Base-by-base conservation (phyloP, 106 monocot genomes). In the Iris macrosiphon region DNA sequence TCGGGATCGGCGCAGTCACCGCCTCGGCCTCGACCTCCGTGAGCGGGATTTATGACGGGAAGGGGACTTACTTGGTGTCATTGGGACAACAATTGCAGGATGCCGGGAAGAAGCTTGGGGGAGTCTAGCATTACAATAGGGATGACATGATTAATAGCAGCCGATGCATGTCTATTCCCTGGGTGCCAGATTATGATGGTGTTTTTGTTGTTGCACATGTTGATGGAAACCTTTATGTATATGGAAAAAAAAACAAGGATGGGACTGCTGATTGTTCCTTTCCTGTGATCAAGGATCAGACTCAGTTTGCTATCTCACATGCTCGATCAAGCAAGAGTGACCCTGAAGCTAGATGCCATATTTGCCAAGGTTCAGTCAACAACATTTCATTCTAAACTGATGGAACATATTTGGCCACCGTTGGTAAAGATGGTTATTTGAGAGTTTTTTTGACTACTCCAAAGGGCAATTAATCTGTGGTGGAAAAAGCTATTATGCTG, bases 401-500 rank as follows among this genome's bases (percentile, higher is more conserved):
- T 75, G 89, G 96, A 6, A 32, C 69, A 64, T 72, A 79, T 62
- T 76, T 96, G 38, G 89, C 89, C 1, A 83, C 86, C 61, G 89
- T 89, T 64, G 89, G 88, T 40, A 78, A 89, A 74, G 94, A 95
- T 72, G 94, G 94, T 93, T 90, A 86, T 65, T 59, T 96, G 53
- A 96, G 96, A 87, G 90, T n/a, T n/a, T 96, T 29, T 96, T 89
- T 70, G 86, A 96, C 35, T 96, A 71, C 39, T 61, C 57, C 23
- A 96, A 86, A 65, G 89, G 83, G 51, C 85, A 86, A 59, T 55
- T 96, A 48, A 62, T 83, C 62, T 90, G 67, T 72, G 96, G 96
- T 59, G 89, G 89, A n/a, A 96, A 80, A 86, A 90, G 96, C 44
- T 96, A 96, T 47, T 96, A 96, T 80, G 96, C 90, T 40, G 85